phyloP scores from a whole-genome alignment of 345 rosid species.

The Eutrema heterophyllum region DNA sequence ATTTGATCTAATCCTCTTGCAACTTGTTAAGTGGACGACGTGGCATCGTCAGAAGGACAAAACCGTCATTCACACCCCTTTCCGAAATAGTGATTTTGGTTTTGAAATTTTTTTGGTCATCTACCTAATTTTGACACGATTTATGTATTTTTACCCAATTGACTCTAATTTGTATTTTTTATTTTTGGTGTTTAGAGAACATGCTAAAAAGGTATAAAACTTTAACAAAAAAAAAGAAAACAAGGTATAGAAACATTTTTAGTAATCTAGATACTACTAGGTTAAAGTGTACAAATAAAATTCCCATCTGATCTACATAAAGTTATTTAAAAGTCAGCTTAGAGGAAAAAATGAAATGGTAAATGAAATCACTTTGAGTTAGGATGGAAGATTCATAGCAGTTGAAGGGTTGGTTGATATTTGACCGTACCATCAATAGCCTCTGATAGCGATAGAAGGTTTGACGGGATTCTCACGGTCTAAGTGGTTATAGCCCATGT shows the following conservation, averaged over 20 bases:
- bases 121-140: too few species aligned
- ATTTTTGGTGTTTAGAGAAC: background rate
- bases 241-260: background rate
- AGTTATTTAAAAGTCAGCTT: background rate
- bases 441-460: background rate
- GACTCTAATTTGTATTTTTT: too few species aligned
- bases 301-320: background rate
- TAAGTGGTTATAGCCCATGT: background rate
- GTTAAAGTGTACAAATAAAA: background rate
- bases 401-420: constrained; percentile 4
- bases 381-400: constrained; percentile 20
- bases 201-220: background rate
- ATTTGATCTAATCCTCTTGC: too few species aligned
- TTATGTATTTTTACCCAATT: too few species aligned
- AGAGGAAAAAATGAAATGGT: background rate
- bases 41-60: too few species aligned
- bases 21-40: too few species aligned
- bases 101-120: too few species aligned
- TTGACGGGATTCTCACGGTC: background rate
- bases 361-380: constrained; percentile 14
- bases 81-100: too few species aligned
- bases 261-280: background rate
- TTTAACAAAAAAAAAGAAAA: background rate
- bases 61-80: too few species aligned
- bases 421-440: background rate